Conservation (phyloP, 805 yeast species). For the Sugiyamaella marilandica region DNA sequence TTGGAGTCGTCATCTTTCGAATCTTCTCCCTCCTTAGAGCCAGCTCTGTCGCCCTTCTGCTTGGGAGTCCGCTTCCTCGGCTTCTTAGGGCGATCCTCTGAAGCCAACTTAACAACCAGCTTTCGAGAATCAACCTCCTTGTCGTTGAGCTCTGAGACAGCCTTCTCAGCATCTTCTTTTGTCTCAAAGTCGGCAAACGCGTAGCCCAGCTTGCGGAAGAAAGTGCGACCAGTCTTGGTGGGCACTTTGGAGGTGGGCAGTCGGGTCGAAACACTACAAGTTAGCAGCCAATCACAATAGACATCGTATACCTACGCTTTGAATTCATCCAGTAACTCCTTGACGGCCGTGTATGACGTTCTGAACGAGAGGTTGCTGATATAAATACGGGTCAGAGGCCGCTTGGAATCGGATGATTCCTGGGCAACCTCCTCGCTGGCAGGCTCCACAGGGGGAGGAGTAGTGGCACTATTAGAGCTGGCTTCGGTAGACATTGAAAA, state of each 20-base stretch:
- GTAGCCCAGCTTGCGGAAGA: conserved; percentile 41
- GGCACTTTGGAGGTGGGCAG: conserved; percentile 36
- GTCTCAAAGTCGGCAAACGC: conserved; percentile 47
- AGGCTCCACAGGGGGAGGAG: background rate
- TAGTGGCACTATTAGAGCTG: background rate
- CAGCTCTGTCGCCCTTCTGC: background rate
- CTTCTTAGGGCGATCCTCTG: conserved; percentile 11
- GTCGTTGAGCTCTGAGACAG: conserved; percentile 38
- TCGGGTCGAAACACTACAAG: conserved; percentile 7
- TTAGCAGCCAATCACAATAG: background rate
- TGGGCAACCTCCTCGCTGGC: background rate
- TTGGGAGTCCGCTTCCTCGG: conserved; percentile 2
- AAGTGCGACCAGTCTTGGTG: conserved; percentile 12
- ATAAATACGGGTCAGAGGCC: conserved; percentile 39
- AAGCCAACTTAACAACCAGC: conserved; percentile 32
- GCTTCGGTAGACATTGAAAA: conserved; percentile 6
- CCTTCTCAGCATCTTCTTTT: conserved; percentile 37
- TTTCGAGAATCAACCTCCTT: conserved; percentile 28
- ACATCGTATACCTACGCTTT: conserved; percentile 40
- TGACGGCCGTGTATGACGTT: conserved; percentile 51
- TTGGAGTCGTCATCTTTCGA: conserved; percentile 12
- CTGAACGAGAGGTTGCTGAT: conserved; percentile 51
- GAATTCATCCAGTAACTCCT: conserved; percentile 40
- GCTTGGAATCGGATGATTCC: background rate
- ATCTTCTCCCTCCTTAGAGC: conserved; percentile 3